Evolutionary conservation across 306 rosid genomes (phyloP).

Genomic region (Benincasa hispida): DNA sequence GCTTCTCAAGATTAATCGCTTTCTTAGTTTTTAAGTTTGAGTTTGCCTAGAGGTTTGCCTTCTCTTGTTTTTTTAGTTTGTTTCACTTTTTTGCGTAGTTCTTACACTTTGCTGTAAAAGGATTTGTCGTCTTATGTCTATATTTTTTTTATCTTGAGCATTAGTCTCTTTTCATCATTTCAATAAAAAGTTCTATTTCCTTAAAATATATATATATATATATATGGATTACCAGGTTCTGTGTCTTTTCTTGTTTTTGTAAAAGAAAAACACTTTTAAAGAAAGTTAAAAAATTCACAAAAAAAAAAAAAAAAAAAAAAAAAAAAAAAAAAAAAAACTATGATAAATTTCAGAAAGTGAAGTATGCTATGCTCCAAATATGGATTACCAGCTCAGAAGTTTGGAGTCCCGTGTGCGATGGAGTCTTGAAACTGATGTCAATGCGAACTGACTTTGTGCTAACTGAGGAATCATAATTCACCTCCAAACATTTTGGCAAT

Average conservation of each 20-base stretch:
- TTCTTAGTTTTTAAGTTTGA: too few species aligned
- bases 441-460: constrained; percentile 69
- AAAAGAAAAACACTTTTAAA: background rate
- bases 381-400: constrained; percentile 73
- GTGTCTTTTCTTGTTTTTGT: background rate
- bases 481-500: constrained; percentile 37
- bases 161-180: too few species aligned
- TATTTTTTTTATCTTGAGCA: too few species aligned
- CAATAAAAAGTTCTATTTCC: too few species aligned
- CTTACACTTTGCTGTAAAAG: too few species aligned
- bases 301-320: too few species aligned
- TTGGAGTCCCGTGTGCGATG: constrained; percentile 91
- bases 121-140: too few species aligned
- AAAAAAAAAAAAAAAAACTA: background rate
- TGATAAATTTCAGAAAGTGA: background rate
- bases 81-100: too few species aligned
- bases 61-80: too few species aligned
- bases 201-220: too few species aligned
- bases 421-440: constrained; percentile 85
- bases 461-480: constrained; percentile 24
- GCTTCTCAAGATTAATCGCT: too few species aligned
- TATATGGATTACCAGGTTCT: background rate
- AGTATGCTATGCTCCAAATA: constrained; percentile 1
- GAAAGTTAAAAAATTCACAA: background rate
- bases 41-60: too few species aligned